Conservation (phyloP, 2,329 filamentous ascomycete species). For the Xylariales sp. region DNA sequence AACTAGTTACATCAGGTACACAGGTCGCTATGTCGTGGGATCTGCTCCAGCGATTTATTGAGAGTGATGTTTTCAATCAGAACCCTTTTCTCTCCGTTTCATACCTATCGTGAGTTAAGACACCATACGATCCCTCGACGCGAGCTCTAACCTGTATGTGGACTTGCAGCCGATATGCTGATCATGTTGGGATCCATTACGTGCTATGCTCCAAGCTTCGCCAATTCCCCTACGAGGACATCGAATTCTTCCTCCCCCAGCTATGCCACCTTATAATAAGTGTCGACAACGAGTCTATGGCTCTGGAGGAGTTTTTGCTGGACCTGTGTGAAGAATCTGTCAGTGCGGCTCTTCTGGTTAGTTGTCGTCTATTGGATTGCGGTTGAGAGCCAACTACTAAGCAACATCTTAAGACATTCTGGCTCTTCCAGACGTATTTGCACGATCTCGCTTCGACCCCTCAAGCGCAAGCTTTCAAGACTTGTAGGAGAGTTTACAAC, state of each 20-base stretch:
- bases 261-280: slow-evolving; percentile 89
- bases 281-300: slow-evolving; percentile 92
- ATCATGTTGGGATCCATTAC: slow-evolving; percentile 91
- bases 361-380: slow-evolving; percentile 49
- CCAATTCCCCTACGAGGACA: slow-evolving; percentile 89
- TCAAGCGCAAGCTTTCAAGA: slow-evolving; percentile 81
- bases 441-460: slow-evolving; percentile 82
- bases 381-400: slow-evolving; percentile 43
- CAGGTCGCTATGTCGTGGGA: slow-evolving; percentile 78
- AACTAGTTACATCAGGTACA: slow-evolving; percentile 20
- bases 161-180: slow-evolving; percentile 78
- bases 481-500: slow-evolving; percentile 85
- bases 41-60: slow-evolving; percentile 88
- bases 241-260: slow-evolving; percentile 91
- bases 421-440: slow-evolving; percentile 89
- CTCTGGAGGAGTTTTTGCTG: slow-evolving; percentile 86
- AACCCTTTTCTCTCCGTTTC: slow-evolving; percentile 89
- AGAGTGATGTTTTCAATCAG: slow-evolving; percentile 94
- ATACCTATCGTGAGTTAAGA: slow-evolving; percentile 80
- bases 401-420: slow-evolving; percentile 74
- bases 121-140: slow-evolving; percentile 16
- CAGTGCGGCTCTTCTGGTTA: slow-evolving; percentile 82
- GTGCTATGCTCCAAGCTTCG: slow-evolving; percentile 89
- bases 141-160: slow-evolving; percentile 24
- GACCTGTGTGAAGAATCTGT: slow-evolving; percentile 90